These are phyloP conservation scores for Scutellospora calospora DNA, from an alignment of 371 early-diverging fungal species.

Conservation along the genomic window DNA sequence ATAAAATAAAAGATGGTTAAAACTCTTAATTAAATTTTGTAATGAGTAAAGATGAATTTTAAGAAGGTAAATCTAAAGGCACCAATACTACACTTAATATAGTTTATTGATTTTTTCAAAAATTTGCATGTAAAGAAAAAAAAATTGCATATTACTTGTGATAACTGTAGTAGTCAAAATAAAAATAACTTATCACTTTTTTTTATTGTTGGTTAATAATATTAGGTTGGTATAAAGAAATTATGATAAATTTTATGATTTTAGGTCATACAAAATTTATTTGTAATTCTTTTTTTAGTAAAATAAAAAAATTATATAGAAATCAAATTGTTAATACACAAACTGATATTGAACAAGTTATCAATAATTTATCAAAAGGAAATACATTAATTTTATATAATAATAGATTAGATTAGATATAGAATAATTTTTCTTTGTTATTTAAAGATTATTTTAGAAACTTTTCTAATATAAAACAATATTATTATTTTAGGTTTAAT, in stretches of 20 bases:
- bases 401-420: background rate
- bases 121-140: background rate
- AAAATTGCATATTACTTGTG: slow-evolving; percentile 4
- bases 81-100: slow-evolving; percentile 2
- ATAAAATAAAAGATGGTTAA: background rate
- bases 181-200: slow-evolving; percentile 14
- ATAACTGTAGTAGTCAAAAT: background rate
- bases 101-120: background rate
- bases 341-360: background rate
- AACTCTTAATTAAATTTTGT: background rate
- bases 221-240: background rate
- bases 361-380: slow-evolving; percentile 12
- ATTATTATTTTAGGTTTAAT: slow-evolving; percentile 8
- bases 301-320: slow-evolving; percentile 1
- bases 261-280: background rate
- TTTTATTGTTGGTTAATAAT: slow-evolving; percentile 8
- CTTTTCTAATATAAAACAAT: background rate
- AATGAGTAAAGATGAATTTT: background rate
- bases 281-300: background rate
- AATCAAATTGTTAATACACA: background rate
- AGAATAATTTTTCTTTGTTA: background rate
- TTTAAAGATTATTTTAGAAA: background rate
- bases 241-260: slow-evolving; percentile 20
- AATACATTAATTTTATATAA: slow-evolving; percentile 5
- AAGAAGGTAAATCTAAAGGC: background rate